Base-by-base conservation (phyloP, 1,284 basidiomycete species). In the Clitocybe nebularis region DNA sequence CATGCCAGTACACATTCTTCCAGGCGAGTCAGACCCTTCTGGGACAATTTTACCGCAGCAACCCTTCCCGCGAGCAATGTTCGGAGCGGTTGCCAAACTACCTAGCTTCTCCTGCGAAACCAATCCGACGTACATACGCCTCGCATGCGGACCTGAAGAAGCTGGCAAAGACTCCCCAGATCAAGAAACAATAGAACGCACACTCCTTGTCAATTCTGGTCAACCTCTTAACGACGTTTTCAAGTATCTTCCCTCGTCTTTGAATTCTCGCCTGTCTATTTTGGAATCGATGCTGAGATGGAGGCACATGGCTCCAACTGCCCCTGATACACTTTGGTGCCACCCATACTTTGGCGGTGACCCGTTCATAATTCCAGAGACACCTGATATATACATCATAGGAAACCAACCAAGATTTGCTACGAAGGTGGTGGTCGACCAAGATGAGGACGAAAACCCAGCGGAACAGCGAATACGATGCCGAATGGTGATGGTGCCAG, bases 301-400 rank as follows among this genome's bases (percentile, higher is more conserved):
- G 96, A 75, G 92, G 48, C 96, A 99, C 65, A 79, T 97, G 54
- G 95, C 96, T 7, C 96, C 96, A 0, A 99, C 95, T 1, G 93
- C 95, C 9, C 96, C 96, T 9, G 96, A 99, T 64, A 99, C 96
- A 1, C 75, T 99, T 1, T 98, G 93, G 93, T 97, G 95, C 58
- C 95, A 97, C 61, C 96, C 96, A 6, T 98, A 89, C 68, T 83
- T 89, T 39, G 74, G 81, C 26, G 68, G 71, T 6, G 96, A 99
- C 61, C 96, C 96, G 0, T 99, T 99, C 64, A 75, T 97, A 44
- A 72, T 99, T 28, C 62, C 71, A 19, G 74, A 85, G 57, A 84
- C 89, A 5, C 96, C 96, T 6, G 81, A 97, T 59, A 64, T 99
- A 23, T 95, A 96, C 59, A 73, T 96, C 49, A 72, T 96, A n/a